These are phyloP conservation scores for Citrus maxima DNA, from an alignment of 345 rosid species.

Conservation along the genomic window DNA sequence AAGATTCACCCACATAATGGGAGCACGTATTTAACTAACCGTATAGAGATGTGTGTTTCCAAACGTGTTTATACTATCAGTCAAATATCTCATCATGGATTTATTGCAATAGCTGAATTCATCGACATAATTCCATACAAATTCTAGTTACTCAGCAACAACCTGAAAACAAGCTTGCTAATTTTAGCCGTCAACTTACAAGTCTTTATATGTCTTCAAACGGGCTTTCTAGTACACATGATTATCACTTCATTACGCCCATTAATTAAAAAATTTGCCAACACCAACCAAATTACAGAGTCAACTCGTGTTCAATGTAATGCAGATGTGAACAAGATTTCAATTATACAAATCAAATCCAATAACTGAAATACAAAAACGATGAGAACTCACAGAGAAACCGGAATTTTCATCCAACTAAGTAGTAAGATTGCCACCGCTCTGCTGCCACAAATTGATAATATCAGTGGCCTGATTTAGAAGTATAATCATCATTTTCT, in stretches of 20 bases:
- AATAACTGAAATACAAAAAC: neutral
- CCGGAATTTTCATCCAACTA: neutral
- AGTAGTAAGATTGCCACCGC: slow-evolving; percentile 62
- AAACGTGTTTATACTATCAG: neutral
- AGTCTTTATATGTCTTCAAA: neutral
- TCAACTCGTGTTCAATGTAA: neutral
- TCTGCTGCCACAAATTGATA: slow-evolving; percentile 87
- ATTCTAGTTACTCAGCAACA: neutral
- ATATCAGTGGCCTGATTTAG: slow-evolving; percentile 86
- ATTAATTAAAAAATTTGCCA: neutral
- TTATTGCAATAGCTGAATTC: neutral
- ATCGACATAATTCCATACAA: neutral
- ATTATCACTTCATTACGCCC: neutral
- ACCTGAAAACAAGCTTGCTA: neutral
- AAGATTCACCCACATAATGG: neutral
- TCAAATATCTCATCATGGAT: neutral
- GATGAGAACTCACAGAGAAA: neutral
- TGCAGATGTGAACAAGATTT: neutral
- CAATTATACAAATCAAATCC: neutral
- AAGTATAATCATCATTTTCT: slow-evolving; percentile 75
- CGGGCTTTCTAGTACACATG: neutral
- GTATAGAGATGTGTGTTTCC: neutral
- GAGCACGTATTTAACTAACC: neutral
- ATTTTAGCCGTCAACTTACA: neutral
- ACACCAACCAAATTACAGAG: neutral